Evolutionary conservation across 805 yeast genomes (phyloP), one percentile per base, ranked within the genome.

Genomic region (Hanseniaspora lachancei): DNA sequence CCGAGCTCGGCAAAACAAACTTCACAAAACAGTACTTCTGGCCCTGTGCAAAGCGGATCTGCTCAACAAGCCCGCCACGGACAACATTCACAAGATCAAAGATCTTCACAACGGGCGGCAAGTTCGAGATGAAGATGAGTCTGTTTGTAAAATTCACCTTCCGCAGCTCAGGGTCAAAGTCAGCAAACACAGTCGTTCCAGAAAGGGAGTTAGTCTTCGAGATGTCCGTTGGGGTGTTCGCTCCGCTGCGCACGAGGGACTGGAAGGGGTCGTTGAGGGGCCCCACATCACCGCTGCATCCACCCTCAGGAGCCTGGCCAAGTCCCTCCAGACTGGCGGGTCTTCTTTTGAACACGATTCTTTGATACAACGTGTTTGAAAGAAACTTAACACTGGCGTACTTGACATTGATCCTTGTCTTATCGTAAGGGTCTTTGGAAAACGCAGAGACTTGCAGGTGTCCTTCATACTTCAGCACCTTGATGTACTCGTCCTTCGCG

Each of bases 1-100:
- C 89, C 18, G 83, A 73, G 16, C 74, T 66, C 5, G 85, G 74
- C 57, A 82, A 82, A 48, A 85, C 68, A 62, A 85, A 85, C 0
- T 88, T 83, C 13, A 85, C 70, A 63, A 85, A 85, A 62, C 89
- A 84, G 51, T 80, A 76, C 51, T 73, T 76, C 62, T 76, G 79
- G 5, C 75, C 77, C 3, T 76, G 75, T 54, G 77, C 69, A 55
- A 70, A 68, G 58, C 76, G 80, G 48, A 85, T 74, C 10, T 70
- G 66, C 63, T 85, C 89, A 43, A 85, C 72, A 20, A 80, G 68
- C n/a, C 95, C 95, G 43, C 91, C 91, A 61, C 89, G 74, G 32
- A 84, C 81, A 47, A 78, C 79, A 63, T 85, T 85, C 61, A 89
- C 85, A 47, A 85, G 76, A 62, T 85, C 89, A 64, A 84, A 91